Conservation (phyloP, 208 protist genomes). For the Blechomonas ayalai region DNA sequence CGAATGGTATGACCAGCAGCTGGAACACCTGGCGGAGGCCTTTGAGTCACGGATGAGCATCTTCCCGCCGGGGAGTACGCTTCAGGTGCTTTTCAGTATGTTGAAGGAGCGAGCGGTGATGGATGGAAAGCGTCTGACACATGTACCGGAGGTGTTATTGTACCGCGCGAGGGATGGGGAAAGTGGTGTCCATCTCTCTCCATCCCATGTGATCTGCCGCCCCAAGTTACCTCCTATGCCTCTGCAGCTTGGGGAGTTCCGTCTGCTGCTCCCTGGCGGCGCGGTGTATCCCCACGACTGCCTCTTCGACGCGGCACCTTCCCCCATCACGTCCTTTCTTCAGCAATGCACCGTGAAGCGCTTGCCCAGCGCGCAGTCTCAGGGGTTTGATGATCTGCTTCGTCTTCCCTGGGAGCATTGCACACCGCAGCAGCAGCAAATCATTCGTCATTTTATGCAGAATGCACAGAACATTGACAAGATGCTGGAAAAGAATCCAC, state of each 20-base stretch:
- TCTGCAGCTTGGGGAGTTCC: conserved; percentile 40
- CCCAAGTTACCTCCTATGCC: conserved; percentile 28
- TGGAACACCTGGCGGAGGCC: conserved; percentile 12
- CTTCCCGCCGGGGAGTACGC: neutral
- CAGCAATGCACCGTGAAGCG: conserved; percentile 10
- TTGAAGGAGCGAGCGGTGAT: neutral
- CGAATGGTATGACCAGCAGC: conserved; percentile 38
- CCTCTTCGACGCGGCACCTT: conserved; percentile 29
- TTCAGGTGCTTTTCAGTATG: conserved; percentile 17
- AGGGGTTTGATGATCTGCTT: conserved; percentile 11
- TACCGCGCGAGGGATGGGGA: conserved; percentile 29
- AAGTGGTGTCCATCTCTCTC: conserved; percentile 7
- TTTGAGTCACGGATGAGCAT: too few relatives aligned
- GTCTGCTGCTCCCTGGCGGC: conserved; percentile 4
- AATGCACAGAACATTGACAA: conserved; percentile 4
- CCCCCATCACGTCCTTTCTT: conserved; percentile 17
- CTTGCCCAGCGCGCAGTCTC: conserved; percentile 16
- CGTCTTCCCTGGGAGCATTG: neutral
- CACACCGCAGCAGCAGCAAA: neutral
- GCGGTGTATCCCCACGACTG: conserved; percentile 8
- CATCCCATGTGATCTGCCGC: neutral
- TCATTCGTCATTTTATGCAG: conserved; percentile 3
- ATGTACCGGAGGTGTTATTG: conserved; percentile 20
- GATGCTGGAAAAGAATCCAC: conserved; percentile 30
- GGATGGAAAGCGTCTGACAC: conserved; percentile 3